Conservation (phyloP, 257 asterid species). For the Salvia hispanica region DNA sequence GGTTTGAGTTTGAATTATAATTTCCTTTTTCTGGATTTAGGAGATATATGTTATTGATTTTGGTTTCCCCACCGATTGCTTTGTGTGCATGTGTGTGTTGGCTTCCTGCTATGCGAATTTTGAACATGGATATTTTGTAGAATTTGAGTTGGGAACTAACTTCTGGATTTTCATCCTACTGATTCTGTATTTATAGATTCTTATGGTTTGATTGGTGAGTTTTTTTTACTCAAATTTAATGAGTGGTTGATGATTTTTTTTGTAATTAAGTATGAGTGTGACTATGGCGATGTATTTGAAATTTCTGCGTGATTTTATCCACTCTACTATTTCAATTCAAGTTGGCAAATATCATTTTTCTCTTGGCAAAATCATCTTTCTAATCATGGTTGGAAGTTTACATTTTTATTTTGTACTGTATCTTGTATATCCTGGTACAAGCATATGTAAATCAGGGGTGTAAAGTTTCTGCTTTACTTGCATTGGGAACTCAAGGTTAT, state of each 20-base stretch:
- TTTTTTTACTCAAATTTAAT: not conserved
- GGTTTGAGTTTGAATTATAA: slow-evolving; percentile 10
- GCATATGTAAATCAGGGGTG: slow-evolving; percentile 2
- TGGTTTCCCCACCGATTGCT: not conserved
- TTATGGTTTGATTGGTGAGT: slow-evolving; percentile 23
- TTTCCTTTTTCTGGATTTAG: slow-evolving; percentile 1
- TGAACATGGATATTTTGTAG: slow-evolving; percentile 1
- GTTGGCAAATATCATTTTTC: not conserved
- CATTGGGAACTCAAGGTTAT: not conserved
- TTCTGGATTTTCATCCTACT: slow-evolving; percentile 20
- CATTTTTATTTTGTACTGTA: not conserved
- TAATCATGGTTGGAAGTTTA: not conserved
- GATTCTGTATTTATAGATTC: not conserved
- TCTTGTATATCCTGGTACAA: slow-evolving; percentile 15
- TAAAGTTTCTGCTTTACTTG: slow-evolving; percentile 9
- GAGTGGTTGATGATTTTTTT: not conserved
- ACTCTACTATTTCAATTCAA: not conserved
- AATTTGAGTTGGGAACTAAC: slow-evolving; percentile 10
- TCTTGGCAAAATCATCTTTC: not conserved
- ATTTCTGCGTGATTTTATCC: not conserved
- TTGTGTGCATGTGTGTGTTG: slow-evolving; percentile 1
- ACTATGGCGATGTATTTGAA: not conserved
- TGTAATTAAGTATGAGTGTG: slow-evolving; percentile 12
- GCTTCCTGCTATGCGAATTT: not conserved
- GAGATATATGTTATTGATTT: not conserved